A percentile compares a stretch with the other conserved stretches of the same genome.
phyloP scores from a whole-genome alignment of 2,329 filamentous ascomycete species.

The Hypomyces rosellus region DNA sequence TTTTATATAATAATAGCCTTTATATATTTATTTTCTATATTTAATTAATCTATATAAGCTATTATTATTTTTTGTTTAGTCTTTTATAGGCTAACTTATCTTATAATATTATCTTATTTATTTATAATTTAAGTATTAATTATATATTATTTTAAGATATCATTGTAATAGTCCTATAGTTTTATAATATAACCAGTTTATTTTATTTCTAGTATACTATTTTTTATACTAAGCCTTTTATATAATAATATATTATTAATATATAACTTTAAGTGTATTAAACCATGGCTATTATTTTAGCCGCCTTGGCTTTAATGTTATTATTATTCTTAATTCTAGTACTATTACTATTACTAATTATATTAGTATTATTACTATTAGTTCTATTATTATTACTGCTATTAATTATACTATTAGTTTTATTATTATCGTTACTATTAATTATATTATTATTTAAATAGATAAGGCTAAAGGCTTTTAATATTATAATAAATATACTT shows the following conservation, averaged over 20 bases:
- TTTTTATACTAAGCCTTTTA: background rate
- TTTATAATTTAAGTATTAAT: background rate
- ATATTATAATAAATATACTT: background rate
- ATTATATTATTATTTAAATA: background rate
- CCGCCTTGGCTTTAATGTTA: background rate
- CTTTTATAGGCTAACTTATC: background rate
- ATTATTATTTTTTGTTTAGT: background rate
- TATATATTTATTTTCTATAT: background rate
- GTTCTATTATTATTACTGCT: too few species aligned
- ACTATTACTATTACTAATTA: background rate
- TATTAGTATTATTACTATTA: background rate
- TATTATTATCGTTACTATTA: background rate
- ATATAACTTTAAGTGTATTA: too few species aligned
- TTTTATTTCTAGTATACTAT: background rate
- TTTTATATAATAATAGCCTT: background rate
- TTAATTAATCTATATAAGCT: background rate
- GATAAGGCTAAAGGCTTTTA: background rate
- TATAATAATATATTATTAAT: too few species aligned
- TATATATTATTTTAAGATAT: background rate
- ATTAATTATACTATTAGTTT: too few species aligned
- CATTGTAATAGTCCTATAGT: background rate
- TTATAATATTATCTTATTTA: background rate
- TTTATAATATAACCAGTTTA: background rate
- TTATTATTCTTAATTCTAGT: background rate
- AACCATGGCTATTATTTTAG: background rate